Evolutionary conservation across 257 asterid genomes (phyloP).

Genomic region (Pogostemon cablin): DNA sequence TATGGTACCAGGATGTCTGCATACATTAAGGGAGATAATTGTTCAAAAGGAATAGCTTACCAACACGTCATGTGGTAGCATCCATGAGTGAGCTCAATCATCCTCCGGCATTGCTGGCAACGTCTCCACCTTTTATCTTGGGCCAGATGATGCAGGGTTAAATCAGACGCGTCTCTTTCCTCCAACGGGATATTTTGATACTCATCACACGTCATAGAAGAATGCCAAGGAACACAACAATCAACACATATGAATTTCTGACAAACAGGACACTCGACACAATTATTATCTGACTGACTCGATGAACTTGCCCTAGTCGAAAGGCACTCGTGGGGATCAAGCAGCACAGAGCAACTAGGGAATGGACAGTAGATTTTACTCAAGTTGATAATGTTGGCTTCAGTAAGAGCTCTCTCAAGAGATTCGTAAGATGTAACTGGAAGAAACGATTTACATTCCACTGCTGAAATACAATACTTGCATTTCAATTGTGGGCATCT

Average conservation of each 20-base stretch:
- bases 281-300: slow-evolving; percentile 53
- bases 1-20: neutral
- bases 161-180: slow-evolving; percentile 64
- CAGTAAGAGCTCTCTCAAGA: slow-evolving; percentile 62
- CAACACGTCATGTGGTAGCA: slow-evolving; percentile 83
- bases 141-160: slow-evolving; percentile 53
- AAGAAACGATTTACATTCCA: slow-evolving; percentile 68
- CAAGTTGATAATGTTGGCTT: slow-evolving; percentile 46
- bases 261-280: slow-evolving; percentile 83
- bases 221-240: slow-evolving; percentile 90
- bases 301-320: slow-evolving; percentile 61
- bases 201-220: slow-evolving; percentile 78
- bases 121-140: slow-evolving; percentile 67
- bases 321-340: slow-evolving; percentile 68
- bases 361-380: slow-evolving; percentile 66
- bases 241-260: slow-evolving; percentile 68
- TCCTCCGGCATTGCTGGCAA: slow-evolving; percentile 69
- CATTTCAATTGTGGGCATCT: slow-evolving; percentile 80
- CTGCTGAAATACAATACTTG: slow-evolving; percentile 65
- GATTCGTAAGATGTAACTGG: slow-evolving; percentile 69
- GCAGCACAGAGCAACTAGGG: slow-evolving; percentile 68
- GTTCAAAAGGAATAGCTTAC: slow-evolving; percentile 44
- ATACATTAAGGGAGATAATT: neutral
- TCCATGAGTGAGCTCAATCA: slow-evolving; percentile 73
- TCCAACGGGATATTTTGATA: slow-evolving; percentile 63